Evolutionary conservation across 768 basidiomycete genomes (phyloP).

Genomic region (Suillus placidus): DNA sequence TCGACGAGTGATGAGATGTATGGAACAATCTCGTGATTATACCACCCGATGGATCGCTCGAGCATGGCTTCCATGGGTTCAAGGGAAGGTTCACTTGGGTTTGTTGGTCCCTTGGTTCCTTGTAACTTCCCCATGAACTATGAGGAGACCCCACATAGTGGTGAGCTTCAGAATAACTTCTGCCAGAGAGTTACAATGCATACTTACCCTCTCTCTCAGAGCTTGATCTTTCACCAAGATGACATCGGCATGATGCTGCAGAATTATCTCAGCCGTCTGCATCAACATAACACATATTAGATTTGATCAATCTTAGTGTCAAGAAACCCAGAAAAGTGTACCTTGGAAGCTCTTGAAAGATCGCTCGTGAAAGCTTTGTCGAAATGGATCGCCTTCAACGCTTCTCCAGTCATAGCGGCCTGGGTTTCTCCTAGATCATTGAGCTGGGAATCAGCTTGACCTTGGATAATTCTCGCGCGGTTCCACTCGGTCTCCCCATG

Average conservation of each 20-base stretch:
- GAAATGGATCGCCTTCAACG: conserved; percentile 58
- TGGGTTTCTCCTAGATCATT: conserved; percentile 68
- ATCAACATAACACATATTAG: neutral
- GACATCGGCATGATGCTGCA: conserved; percentile 53
- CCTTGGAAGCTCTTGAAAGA: conserved; percentile 62
- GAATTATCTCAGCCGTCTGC: conserved; percentile 70
- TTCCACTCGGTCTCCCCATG: conserved; percentile 83
- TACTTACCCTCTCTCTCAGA: conserved; percentile 64
- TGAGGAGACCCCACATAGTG: conserved; percentile 4
- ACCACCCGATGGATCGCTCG: conserved; percentile 62
- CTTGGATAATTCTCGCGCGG: conserved; percentile 65
- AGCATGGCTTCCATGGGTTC: conserved; percentile 40
- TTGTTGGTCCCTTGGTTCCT: conserved; percentile 38
- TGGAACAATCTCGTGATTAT: conserved; percentile 49
- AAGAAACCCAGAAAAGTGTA: neutral
- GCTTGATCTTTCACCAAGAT: conserved; percentile 45
- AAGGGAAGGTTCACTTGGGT: conserved; percentile 27
- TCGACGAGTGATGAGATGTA: conserved; percentile 33
- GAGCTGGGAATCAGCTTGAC: conserved; percentile 70
- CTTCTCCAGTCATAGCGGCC: conserved; percentile 57
- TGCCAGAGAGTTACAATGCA: conserved; percentile 1
- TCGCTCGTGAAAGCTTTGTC: conserved; percentile 70
- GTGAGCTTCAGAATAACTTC: neutral
- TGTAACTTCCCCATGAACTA: conserved; percentile 67
- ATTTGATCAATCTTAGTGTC: neutral